phyloP scores from a whole-genome alignment of 306 rosid genomes.

The Acmispon strigosus region DNA sequence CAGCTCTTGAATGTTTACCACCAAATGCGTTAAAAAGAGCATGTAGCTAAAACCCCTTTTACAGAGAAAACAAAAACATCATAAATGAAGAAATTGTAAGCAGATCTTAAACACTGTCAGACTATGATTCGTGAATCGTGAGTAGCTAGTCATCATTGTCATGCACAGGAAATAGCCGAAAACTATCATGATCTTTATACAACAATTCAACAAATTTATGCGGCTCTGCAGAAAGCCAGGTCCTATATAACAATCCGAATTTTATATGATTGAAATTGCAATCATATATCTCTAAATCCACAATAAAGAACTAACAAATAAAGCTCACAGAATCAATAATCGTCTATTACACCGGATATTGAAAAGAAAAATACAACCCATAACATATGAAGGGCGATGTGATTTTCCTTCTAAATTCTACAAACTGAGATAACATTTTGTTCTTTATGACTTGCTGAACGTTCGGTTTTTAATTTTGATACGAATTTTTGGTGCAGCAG shows the following conservation, averaged over 20 bases:
- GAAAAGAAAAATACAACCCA: slow-evolving; percentile 15
- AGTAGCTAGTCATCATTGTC: slow-evolving; percentile 10
- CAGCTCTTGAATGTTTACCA: background rate
- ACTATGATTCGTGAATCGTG: slow-evolving; percentile 2
- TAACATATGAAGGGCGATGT: background rate
- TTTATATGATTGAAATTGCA: slow-evolving; percentile 20
- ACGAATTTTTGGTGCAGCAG: slow-evolving; percentile 66
- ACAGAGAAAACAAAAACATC: background rate
- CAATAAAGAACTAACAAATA: slow-evolving; percentile 1
- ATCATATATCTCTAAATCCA: slow-evolving; percentile 5
- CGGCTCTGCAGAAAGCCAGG: background rate
- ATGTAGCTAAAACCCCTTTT: slow-evolving; percentile 7
- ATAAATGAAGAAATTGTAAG: background rate
- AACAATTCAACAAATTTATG: background rate
- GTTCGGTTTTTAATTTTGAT: slow-evolving; percentile 65
- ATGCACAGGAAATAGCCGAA: background rate
- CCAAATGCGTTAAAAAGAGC: slow-evolving; percentile 22
- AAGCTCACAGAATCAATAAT: slow-evolving; percentile 27
- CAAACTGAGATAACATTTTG: background rate
- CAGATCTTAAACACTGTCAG: slow-evolving; percentile 15
- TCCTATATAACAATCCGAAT: background rate
- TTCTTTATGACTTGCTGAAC: slow-evolving; percentile 36
- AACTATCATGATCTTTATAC: background rate
- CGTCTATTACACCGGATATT: slow-evolving; percentile 10
- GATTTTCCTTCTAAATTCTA: slow-evolving; percentile 19